Percentiles rank a stretch among this genome's conserved stretches.
Conservation (phyloP, 2,329 filamentous ascomycete species). For the Colletotrichum brevisporum region DNA sequence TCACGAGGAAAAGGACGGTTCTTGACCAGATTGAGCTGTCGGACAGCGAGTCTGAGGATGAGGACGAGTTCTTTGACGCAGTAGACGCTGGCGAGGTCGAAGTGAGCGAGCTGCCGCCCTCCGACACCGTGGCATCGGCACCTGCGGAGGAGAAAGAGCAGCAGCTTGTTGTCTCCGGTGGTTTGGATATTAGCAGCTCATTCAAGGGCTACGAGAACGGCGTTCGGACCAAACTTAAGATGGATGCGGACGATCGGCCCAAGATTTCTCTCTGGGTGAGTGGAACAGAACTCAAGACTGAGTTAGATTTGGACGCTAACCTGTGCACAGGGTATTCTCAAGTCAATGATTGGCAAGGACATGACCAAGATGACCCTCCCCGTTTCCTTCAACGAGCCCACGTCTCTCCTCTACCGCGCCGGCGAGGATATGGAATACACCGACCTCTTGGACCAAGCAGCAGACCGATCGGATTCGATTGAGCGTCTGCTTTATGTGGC, state of each 20-base stretch:
- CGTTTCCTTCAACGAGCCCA: slow-evolving; percentile 98
- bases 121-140: slow-evolving; percentile 12
- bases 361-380: slow-evolving; percentile 99
- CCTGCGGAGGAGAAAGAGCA: slow-evolving; percentile 60
- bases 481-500: slow-evolving; percentile 96
- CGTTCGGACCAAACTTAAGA: slow-evolving; percentile 81
- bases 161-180: slow-evolving; percentile 61
- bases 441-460: slow-evolving; percentile 90
- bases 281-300: slow-evolving; percentile 32
- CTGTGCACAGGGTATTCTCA: slow-evolving; percentile 83
- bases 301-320: too few relatives aligned
- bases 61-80: slow-evolving; percentile 94
- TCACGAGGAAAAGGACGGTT: slow-evolving; percentile 72
- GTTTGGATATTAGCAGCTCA: slow-evolving; percentile 78
- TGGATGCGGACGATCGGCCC: slow-evolving; percentile 92
- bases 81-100: slow-evolving; percentile 94
- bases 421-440: slow-evolving; percentile 99
- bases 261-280: slow-evolving; percentile 97
- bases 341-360: slow-evolving; percentile 99
- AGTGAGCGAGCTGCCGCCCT: slow-evolving; percentile 74
- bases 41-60: slow-evolving; percentile 85
- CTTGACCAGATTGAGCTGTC: slow-evolving; percentile 82
- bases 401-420: slow-evolving; percentile 92
- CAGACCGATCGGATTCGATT: slow-evolving; percentile 86
- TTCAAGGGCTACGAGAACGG: slow-evolving; percentile 95